A percentile compares a stretch with the other conserved stretches of the same genome.
These are phyloP conservation scores for Rubia yunnanensis DNA, from an alignment of 257 asterid species.

Conservation along the genomic window DNA sequence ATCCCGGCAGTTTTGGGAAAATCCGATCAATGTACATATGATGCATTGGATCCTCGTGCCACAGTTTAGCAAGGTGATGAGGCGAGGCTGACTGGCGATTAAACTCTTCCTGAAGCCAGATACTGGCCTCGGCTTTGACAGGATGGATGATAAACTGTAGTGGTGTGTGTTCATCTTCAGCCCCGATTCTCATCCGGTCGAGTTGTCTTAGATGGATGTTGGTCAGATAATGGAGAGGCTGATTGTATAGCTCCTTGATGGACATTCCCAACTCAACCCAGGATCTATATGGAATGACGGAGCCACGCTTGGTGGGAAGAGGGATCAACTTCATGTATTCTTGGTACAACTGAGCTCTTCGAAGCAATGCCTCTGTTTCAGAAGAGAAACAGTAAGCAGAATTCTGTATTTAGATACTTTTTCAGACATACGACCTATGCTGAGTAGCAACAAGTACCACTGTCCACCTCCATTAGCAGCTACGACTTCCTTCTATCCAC, in stretches of 20 bases:
- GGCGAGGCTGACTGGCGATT: conserved; percentile 48
- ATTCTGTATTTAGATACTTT: too few relatives aligned
- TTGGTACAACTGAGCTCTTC: conserved; percentile 38
- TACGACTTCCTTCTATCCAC: too few relatives aligned
- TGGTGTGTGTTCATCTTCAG: conserved; percentile 30
- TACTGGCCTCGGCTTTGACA: conserved; percentile 49
- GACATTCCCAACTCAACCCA: conserved; percentile 68
- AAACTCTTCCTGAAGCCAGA: conserved; percentile 68
- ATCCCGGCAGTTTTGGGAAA: conserved; percentile 20
- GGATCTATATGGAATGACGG: conserved; percentile 47
- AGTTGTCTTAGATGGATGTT: conserved; percentile 41
- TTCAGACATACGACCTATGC: neutral
- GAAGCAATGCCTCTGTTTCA: conserved; percentile 39
- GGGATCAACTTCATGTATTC: conserved; percentile 52
- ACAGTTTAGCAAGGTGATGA: conserved; percentile 37
- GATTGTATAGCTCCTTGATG: conserved; percentile 44
- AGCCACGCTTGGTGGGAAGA: conserved; percentile 38
- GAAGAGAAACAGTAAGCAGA: too few relatives aligned
- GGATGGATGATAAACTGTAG: conserved; percentile 49
- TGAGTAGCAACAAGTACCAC: too few relatives aligned
- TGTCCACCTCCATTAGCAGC: too few relatives aligned
- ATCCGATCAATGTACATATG: conserved; percentile 40
- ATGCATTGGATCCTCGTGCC: conserved; percentile 37
- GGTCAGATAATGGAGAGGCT: conserved; percentile 82
- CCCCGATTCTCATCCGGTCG: conserved; percentile 44